phyloP scores from a whole-genome alignment of 352 stramenopile genomes.

The Blastocystis sp. region DNA sequence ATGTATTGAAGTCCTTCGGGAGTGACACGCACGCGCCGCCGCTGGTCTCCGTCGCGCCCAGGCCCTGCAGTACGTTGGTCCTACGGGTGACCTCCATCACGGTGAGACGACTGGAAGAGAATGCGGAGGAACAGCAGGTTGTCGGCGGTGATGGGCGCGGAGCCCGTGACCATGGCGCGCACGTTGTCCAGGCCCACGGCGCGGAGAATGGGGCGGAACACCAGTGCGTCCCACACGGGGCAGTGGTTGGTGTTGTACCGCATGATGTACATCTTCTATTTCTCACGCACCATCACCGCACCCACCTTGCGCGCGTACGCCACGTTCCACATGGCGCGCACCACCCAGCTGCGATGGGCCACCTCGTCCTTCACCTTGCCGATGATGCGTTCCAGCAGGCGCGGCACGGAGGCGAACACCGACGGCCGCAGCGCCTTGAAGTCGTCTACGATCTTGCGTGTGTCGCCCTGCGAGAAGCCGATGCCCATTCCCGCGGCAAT shows the following conservation, averaged over 20 bases:
- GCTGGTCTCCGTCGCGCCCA: constrained; percentile 89
- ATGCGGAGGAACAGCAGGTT: constrained; percentile 69
- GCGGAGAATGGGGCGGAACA: constrained; percentile 89
- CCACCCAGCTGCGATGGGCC: constrained; percentile 44
- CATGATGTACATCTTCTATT: constrained; percentile 30
- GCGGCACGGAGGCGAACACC: constrained; percentile 71
- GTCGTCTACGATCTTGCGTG: constrained; percentile 70
- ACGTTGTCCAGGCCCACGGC: constrained; percentile 85
- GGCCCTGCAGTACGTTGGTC: constrained; percentile 87
- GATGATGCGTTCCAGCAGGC: constrained; percentile 73
- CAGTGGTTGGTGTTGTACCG: constrained; percentile 70
- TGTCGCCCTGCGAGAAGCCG: constrained; percentile 70
- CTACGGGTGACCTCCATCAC: constrained; percentile 79
- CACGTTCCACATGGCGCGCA: constrained; percentile 68
- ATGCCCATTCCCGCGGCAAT: constrained; percentile 68
- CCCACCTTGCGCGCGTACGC: constrained; percentile 46
- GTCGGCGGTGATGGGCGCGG: constrained; percentile 83
- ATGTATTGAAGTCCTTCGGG: constrained; percentile 76
- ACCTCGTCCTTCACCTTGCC: constrained; percentile 85
- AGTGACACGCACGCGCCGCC: constrained; percentile 75
- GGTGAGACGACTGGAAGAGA: constrained; percentile 81
- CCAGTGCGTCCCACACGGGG: constrained; percentile 86
- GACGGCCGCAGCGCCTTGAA: constrained; percentile 68
- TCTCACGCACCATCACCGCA: constrained; percentile 20
- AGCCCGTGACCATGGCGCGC: constrained; percentile 86